Evolutionary conservation across 179 eudicot genomes (phyloP), one percentile per base, ranked within the genome.

Genomic region (Spergularia azorica): DNA sequence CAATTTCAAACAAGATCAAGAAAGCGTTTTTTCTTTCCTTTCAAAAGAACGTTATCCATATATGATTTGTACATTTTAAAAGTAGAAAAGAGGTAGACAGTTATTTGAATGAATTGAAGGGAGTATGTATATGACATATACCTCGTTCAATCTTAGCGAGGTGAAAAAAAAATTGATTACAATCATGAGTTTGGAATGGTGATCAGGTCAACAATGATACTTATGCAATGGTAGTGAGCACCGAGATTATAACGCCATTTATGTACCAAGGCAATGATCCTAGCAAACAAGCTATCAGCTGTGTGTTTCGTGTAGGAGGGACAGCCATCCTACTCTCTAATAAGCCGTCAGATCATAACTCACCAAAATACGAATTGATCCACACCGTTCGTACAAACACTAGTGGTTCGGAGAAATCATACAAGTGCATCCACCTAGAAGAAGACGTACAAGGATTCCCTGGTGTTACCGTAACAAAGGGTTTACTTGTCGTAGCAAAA

Each of bases 291-390:
- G 48, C 77, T 1, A 26, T 81, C 74, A 89, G 87, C 68, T 72
- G 85, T 55, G 7, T 78, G 6, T 83, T 89, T 65, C 89, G 89
- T 1, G 79, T 86, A 3, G 90, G 92, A 5, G 89, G 85, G 3
- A 81, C 92, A 0, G 87, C 90, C 10, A 75, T 86, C 67, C 83
- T 86, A 60, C 76, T 86, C 43, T 81, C 89, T 10, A 84, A 84
- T 59, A 74, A 76, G 4, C 48, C 76, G 7, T 14, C 71, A 7
- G 84, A 82, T 58, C 70, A 38, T 0, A 67, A 3, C 48, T 63
- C 63, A 1, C 69, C 89, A 4, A 84, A 84, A 58, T 84, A 81
- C 52, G 64, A 84, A 61, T 78, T 86, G 13, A 48, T 81, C 46
- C 85, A 84, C 68, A 60, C 68, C 2, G 63, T 82, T 9, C 73